Percentiles rank a stretch among this genome's conserved stretches.
These are phyloP conservation scores for Komagataella populi DNA, from an alignment of 805 yeast species.

Conservation along the genomic window DNA sequence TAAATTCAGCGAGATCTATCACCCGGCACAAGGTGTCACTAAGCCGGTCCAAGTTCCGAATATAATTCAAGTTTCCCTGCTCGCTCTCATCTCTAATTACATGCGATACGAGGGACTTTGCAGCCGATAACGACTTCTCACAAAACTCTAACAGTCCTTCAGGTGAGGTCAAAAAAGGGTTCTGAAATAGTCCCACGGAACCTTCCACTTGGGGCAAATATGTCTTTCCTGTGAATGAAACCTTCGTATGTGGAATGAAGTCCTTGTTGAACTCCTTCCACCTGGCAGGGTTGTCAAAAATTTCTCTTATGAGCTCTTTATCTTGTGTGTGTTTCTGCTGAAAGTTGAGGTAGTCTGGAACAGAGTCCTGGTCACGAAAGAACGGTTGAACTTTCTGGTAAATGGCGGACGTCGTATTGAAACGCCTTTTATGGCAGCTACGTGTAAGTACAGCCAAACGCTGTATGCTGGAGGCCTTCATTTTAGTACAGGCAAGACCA, in stretches of 20 bases:
- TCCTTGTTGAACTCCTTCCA: slow-evolving; percentile 37
- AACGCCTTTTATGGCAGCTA: background rate
- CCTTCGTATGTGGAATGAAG: slow-evolving; percentile 1
- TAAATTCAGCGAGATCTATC: slow-evolving; percentile 86
- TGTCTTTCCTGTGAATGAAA: slow-evolving; percentile 1
- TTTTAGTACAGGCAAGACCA: background rate
- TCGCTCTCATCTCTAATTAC: slow-evolving; percentile 33
- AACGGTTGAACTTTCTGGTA: background rate
- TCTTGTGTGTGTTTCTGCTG: background rate
- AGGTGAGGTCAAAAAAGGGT: slow-evolving; percentile 57
- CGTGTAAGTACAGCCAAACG: background rate
- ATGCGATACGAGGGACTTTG: slow-evolving; percentile 44
- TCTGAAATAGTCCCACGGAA: slow-evolving; percentile 57
- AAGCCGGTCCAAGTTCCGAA: slow-evolving; percentile 63
- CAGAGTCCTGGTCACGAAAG: background rate
- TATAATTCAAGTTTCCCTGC: slow-evolving; percentile 33
- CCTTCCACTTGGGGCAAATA: slow-evolving; percentile 2
- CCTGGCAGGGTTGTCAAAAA: slow-evolving; percentile 49
- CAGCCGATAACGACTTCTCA: slow-evolving; percentile 44
- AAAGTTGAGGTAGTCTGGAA: background rate
- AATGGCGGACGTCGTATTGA: background rate
- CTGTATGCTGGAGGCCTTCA: background rate
- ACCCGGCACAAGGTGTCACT: slow-evolving; percentile 86
- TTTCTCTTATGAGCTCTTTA: slow-evolving; percentile 22
- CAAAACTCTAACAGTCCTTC: slow-evolving; percentile 61